Conservation (phyloP, 23 red algal species). For the Cyanidioschyzon merolae region DNA sequence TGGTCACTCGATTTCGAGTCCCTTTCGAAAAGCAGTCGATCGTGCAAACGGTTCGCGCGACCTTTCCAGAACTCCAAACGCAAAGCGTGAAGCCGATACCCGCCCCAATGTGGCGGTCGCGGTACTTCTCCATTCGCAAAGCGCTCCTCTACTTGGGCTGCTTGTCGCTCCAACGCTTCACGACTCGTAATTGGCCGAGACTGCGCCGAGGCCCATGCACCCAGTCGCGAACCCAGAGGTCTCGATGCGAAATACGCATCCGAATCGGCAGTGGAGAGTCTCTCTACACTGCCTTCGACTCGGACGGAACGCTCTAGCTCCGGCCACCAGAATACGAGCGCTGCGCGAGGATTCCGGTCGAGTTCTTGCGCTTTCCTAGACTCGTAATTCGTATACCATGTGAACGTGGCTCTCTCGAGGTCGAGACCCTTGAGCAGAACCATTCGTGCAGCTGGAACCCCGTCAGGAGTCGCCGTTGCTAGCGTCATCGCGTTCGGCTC, state of each 20-base stretch:
- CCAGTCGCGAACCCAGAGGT: slow-evolving; percentile 42
- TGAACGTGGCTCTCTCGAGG: slow-evolving; percentile 57
- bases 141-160: slow-evolving; percentile 20
- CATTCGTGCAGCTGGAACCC: slow-evolving; percentile 49
- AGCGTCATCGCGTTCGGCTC: slow-evolving; percentile 99
- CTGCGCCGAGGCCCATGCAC: slow-evolving; percentile 56
- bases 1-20: background rate
- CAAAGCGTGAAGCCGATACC: slow-evolving; percentile 41
- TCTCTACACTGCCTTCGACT: slow-evolving; percentile 50
- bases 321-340: slow-evolving; percentile 89
- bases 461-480: slow-evolving; percentile 36
- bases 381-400: slow-evolving; percentile 91
- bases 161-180: slow-evolving; percentile 28
- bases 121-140: slow-evolving; percentile 20
- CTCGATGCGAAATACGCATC: slow-evolving; percentile 64
- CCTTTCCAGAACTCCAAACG: slow-evolving; percentile 96
- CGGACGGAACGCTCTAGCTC: slow-evolving; percentile 78
- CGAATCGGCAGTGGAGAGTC: slow-evolving; percentile 33
- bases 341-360: slow-evolving; percentile 43
- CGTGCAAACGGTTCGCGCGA: slow-evolving; percentile 53
- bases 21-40: slow-evolving; percentile 41
- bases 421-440: slow-evolving; percentile 68
- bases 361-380: slow-evolving; percentile 67
- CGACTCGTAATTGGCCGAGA: slow-evolving; percentile 29
- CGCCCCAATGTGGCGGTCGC: slow-evolving; percentile 69